A percentile compares a stretch with the other conserved stretches of the same genome.
Conservation (phyloP, 192 early-diverging fungal species). For the Phlyctochytrium bullatum region DNA sequence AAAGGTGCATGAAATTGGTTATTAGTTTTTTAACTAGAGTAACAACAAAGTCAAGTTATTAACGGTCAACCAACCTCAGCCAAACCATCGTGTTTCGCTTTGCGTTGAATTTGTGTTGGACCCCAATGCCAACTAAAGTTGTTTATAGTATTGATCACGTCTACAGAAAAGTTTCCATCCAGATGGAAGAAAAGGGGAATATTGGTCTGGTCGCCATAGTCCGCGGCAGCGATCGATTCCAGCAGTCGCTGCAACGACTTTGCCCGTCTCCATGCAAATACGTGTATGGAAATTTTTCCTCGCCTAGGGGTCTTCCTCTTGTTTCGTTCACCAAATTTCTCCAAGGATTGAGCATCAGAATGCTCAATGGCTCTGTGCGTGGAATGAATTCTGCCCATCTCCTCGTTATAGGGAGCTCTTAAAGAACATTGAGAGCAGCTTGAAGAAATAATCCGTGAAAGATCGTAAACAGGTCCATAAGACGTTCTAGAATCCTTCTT, state of each 20-base stretch:
- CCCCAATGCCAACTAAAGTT: constrained; percentile 23
- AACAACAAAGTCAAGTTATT: neutral
- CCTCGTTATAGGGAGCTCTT: too few relatives aligned
- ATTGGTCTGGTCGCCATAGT: constrained; percentile 15
- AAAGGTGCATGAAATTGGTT: constrained; percentile 16
- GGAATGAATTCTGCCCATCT: too few relatives aligned
- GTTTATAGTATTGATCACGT: constrained; percentile 11
- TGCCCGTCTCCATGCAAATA: constrained; percentile 30
- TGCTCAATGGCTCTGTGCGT: too few relatives aligned
- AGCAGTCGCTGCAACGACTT: constrained; percentile 24
- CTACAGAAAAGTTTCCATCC: constrained; percentile 14
- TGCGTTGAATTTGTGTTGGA: neutral
- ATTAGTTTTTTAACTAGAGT: too few relatives aligned
- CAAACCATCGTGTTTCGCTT: constrained; percentile 5
- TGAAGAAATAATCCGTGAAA: too few relatives aligned
- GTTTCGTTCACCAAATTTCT: too few relatives aligned
- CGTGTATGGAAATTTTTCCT: constrained; percentile 17
- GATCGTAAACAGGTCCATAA: too few relatives aligned
- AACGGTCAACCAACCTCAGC: neutral
- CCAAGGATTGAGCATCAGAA: too few relatives aligned
- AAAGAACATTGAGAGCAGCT: too few relatives aligned
- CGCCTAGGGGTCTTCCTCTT: too few relatives aligned
- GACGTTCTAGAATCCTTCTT: too few relatives aligned
- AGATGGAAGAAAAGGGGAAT: constrained; percentile 28
- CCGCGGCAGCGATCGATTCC: constrained; percentile 17